Base-by-base conservation (phyloP, 371 early-diverging fungal species). In the Entomophthora muscae region DNA sequence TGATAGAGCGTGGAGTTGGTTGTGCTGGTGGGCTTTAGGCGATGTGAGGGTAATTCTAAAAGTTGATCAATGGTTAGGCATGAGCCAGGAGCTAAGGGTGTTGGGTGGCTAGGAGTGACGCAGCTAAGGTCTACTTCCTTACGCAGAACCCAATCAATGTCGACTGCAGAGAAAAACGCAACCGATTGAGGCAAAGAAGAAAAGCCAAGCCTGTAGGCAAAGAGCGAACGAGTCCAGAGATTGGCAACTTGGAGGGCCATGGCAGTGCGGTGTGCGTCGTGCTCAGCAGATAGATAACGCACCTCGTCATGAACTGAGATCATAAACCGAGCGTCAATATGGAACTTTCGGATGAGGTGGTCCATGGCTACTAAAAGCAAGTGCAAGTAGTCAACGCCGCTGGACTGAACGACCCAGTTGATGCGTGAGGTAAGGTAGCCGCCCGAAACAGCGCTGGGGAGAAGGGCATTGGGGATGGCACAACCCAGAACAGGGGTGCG, bases 351-450 rank as follows among this genome's bases (percentile, higher is more conserved):
- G 53, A 88, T 83, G 63, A 98, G 70, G 67, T 95, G 90, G 27
- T 80, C 70, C 91, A 95, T 91, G 24, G 91, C 82, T 0, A 88
- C 88, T 33, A 98, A 75, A n/a, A 98, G 75, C 64, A 98, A 69
- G 70, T 98, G 98, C 24, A 98, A 72, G 66, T 98, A 98, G 68
- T 98, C 98, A n/a, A 96, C 98, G 26, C 96, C 98, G 0, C 93
- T 92, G n/a, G 94, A 93, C 69, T 98, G 98, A 0, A 98, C 97
- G 0, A 88, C 93, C 98, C 98, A 98, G 70, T 98, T 98, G 60
- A 95, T 78, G 5, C 97, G 78, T 23, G 89, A 90, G 0, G 94
- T 91, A 74, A 90, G 74, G 67, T 81, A 95, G 71, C 79, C 60
- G 5, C 71, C 70, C 13, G 82, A 81, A 2, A 87, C 83, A 32